Base-by-base conservation (phyloP, 1,284 basidiomycete genomes). In the Heterobasidion annosum region DNA sequence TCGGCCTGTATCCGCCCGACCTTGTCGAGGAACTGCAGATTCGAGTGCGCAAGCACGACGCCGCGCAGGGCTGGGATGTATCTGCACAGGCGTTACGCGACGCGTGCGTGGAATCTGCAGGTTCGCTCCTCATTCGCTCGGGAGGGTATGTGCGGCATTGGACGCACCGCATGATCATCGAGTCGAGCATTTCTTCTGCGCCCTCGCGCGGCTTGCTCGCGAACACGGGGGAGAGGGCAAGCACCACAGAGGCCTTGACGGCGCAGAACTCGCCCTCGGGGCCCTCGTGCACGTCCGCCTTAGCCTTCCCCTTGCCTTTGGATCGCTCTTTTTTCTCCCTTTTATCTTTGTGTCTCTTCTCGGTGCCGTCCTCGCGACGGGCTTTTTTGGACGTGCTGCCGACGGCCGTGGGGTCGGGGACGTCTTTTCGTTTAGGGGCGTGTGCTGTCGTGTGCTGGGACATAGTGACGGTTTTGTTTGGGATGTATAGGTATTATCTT, bases 121-220 rank as follows among this genome's bases (percentile, higher is more conserved):
- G 25, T 45, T 46, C 25, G 25, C 25, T 25, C 53, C 51, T 61
- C 57, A 35, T 47, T 33, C 40, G 35, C 57, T 16, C 16, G 32
- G 40, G 15, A 32, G 42, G 40, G 51, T 15, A 49, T 42, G 16
- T 25, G 44, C n/a, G 8, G 16, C 10, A 48, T 40, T 25, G 50
- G 34, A 70, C 83, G 66, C 65, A 93, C 93, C 91, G 82, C 93
- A 97, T 96, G 25, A 96, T 73, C 86, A 95, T 88, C 9, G 88
- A 90, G 67, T 97, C 92, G 33, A 98, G 72, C 78, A 93, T 85
- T 70, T 98, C 93, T 63, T 86, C 80, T 12, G 85, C 90, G 9
- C 94, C 94, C 46, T 70, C 73, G 33, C 77, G 73, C 48, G 84
- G 81, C 69, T 88, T 81, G 50, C 71, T 78, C 8, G 88, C 79